Base-by-base conservation (phyloP, 208 protist species). In the Wallacemonas sp. region DNA sequence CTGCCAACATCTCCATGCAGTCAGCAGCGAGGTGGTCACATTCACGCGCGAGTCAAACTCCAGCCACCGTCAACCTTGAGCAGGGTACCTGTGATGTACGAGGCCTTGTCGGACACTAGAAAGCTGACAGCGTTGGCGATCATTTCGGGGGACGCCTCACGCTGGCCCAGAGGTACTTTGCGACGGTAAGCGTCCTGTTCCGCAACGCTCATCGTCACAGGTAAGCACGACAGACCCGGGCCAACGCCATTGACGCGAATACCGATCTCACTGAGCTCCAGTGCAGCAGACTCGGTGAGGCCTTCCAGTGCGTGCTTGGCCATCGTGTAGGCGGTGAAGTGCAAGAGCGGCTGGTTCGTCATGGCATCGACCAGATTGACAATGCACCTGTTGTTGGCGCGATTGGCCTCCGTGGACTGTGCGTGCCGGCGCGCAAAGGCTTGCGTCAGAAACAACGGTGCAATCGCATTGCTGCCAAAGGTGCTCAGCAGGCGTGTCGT, bases 281-380 rank as follows among this genome's bases (percentile, higher is more conserved):
- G 22, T 17, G 88, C 88, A 0, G 85, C 75, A 5, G 84, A 79
- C 63, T 82, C 75, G 22, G 84, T 91, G 14, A 94, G 72, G 1
- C 80, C 82, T 51, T 84, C 70, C 14, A 94, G 39, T 17, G 88
- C 88, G 55, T 72, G 70, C 62, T 94, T 94, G 12, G 68, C 80
- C 84, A 94, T 94, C 22, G 77, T 88, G 79, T 94, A 94, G 15
- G 81, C 44, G 22, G 75, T 72, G 55, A 83, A 94, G n/a, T 71
- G 75, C 15, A 76, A 45, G 15, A 85, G 68, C 27, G 88, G 88
- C 58, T 81, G 76, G 19, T 75, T 61, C 9, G 77, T 72, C 84
- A 94, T 88, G 44, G 88, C 33, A 59, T 94, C 88, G 28, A 77
- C 73, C 36, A 94, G 68, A 68, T 94, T 94, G 8, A 94, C 62